Evolutionary conservation across 768 basidiomycete species (phyloP).

Genomic region (Hygrophorus russula): DNA sequence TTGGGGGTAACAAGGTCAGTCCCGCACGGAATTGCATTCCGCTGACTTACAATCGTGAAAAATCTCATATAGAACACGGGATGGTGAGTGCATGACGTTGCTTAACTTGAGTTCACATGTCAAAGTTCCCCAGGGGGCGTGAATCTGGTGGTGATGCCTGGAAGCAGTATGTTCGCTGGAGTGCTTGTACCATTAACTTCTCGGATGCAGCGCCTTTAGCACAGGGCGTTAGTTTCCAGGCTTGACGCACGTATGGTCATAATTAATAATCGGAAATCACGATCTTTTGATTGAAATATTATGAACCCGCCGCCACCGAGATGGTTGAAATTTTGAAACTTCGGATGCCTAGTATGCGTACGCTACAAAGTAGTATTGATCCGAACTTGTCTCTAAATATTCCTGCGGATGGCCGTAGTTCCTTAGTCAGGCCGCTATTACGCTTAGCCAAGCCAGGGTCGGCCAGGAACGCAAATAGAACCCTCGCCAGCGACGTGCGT

Average conservation of each 20-base stretch:
- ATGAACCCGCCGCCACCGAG: too few species aligned
- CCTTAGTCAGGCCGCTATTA: too few species aligned
- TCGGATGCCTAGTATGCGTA: too few species aligned
- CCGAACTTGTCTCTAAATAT: too few species aligned
- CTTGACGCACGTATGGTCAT: conserved; percentile 19
- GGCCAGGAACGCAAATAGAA: too few species aligned
- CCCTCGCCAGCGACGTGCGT: too few species aligned
- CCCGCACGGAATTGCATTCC: neutral
- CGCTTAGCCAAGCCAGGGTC: too few species aligned
- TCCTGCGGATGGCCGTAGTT: too few species aligned
- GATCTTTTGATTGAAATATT: too few species aligned
- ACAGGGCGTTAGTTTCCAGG: conserved; percentile 80
- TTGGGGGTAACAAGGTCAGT: conserved; percentile 87
- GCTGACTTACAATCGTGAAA: conserved; percentile 3
- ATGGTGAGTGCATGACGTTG: conserved; percentile 39
- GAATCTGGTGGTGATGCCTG: conserved; percentile 98
- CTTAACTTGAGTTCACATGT: neutral
- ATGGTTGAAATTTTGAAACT: too few species aligned
- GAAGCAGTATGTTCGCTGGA: conserved; percentile 94
- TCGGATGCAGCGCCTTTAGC: conserved; percentile 83
- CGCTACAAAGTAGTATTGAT: too few species aligned
- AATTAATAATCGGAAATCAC: too few species aligned
- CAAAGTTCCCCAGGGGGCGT: conserved; percentile 54
- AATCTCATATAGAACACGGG: conserved; percentile 51
- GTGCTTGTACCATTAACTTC: conserved; percentile 88